Percentiles rank a stretch among this genome's conserved stretches.
Conservation (phyloP, 352 stramenopile genomes). For the Globisporangium takayamanum region DNA sequence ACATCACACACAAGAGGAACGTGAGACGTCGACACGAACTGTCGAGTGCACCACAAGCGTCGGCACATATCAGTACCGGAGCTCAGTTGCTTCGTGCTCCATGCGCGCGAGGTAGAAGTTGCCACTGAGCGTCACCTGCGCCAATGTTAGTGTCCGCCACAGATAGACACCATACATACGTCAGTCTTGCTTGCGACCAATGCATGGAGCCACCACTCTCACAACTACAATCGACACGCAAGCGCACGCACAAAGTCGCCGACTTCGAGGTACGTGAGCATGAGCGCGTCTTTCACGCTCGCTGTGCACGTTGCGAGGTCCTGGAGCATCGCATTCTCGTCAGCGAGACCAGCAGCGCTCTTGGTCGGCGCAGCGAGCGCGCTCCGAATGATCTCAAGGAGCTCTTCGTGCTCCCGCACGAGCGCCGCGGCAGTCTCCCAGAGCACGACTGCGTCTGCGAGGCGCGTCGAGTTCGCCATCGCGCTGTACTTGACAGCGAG, state of each 20-base stretch:
- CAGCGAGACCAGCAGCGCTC: conserved; percentile 24
- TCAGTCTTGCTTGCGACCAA: too few species aligned
- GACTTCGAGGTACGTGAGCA: conserved; percentile 63
- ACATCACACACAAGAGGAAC: too few species aligned
- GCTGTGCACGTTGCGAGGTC: conserved; percentile 29
- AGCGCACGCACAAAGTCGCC: conserved; percentile 60
- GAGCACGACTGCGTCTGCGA: conserved; percentile 53
- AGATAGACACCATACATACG: neutral
- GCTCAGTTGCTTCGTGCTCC: conserved; percentile 49
- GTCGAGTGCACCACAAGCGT: too few species aligned
- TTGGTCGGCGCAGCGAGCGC: conserved; percentile 18
- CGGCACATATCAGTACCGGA: conserved; percentile 14
- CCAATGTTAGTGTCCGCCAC: neutral
- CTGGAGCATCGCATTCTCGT: conserved; percentile 42
- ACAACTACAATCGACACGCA: neutral
- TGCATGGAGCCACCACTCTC: too few species aligned
- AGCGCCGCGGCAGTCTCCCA: conserved; percentile 50
- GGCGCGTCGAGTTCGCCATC: conserved; percentile 37
- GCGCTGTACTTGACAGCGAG: conserved; percentile 75
- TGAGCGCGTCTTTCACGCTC: conserved; percentile 42
- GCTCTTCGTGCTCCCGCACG: conserved; percentile 55
- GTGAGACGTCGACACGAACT: too few species aligned
- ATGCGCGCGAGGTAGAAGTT: conserved; percentile 69
- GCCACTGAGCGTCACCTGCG: conserved; percentile 31
- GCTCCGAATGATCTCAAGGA: conserved; percentile 29